Evolutionary conservation across 2,329 filamentous ascomycete genomes (phyloP), one percentile per base, ranked within the genome.

Genomic region (Myriosclerotinia curreyana): DNA sequence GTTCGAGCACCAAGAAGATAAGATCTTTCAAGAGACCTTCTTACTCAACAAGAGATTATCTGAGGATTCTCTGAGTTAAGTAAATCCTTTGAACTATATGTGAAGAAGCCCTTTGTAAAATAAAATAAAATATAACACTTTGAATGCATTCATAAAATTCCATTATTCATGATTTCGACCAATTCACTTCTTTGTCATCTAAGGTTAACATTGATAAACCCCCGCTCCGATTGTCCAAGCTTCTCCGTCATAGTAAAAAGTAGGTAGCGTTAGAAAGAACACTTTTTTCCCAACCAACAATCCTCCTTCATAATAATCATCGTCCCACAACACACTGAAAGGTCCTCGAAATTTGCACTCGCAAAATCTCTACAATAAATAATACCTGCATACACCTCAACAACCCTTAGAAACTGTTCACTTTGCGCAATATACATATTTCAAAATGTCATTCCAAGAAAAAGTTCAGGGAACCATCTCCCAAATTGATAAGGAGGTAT

Each of bases 401-500:
- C 36, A 50, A 22, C 22, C 22, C 44, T 38, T 9, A 58, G 38
- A 22, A 58, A 12, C 28, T 31, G 28, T 31, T 3, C 20, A 22
- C 25, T 40, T 42, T 40, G 42, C 31, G 31, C 42, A n/a, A 55
- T 8, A 52, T 44, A 31, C 8, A 36, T 60, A n/a, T 48, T 48
- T 69, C 72, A 92, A 92, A 88, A 88, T 87, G 87, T 88, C 87
- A 77, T 82, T 87, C 72, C 89, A 92, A 79, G 89, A 92, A 74
- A 87, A 87, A 78, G 85, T 88, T 70, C 88, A 92, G 78, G 83
- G 89, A 74, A 88, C 91, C 75, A 83, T 95, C 75, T 84, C 85
- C 72, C 84, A 88, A 80, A 87, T 96, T 79, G 91, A 96, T 80
- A 88, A 87, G 75, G 90, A 92, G 87, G 90, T 93, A 79, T 70